Percentiles rank a stretch among this genome's conserved stretches.
Conservation (phyloP, 1,284 basidiomycete species). For the Ustilago shanxiensis region DNA sequence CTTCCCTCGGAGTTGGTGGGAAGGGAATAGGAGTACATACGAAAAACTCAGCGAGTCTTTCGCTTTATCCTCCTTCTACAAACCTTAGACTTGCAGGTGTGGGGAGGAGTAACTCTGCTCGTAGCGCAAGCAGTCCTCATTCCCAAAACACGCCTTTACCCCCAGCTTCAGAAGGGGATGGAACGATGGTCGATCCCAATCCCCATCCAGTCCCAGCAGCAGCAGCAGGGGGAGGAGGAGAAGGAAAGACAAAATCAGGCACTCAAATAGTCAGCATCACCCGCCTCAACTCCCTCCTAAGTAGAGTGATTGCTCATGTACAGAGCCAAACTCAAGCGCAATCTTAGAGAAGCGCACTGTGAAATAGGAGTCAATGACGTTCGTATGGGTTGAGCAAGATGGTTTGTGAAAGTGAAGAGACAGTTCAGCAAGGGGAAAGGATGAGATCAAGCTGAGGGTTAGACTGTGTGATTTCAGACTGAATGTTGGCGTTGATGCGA, state of each 20-base stretch:
- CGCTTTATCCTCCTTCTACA: conserved; percentile 18
- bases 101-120: conserved; percentile 32
- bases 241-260: conserved; percentile 20
- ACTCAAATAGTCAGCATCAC: conserved; percentile 34
- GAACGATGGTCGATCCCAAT: too few relatives aligned
- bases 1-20: background rate
- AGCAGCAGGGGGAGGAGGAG: background rate
- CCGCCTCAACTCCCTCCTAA: conserved; percentile 47
- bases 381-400: too few relatives aligned
- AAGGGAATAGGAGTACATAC: conserved; percentile 14
- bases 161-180: too few relatives aligned
- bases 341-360: too few relatives aligned
- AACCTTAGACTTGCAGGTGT: background rate
- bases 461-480: too few relatives aligned
- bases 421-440: too few relatives aligned
- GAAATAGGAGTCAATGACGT: too few relatives aligned
- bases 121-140: background rate
- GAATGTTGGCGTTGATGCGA: too few relatives aligned
- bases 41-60: conserved; percentile 29
- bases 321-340: too few relatives aligned
- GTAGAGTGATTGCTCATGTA: conserved; percentile 17
- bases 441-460: too few relatives aligned
- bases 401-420: too few relatives aligned
- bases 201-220: too few relatives aligned
- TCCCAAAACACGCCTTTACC: background rate